Evolutionary conservation across 176 grass and related monocot species (phyloP).

Genomic region (Carex cristatella): DNA sequence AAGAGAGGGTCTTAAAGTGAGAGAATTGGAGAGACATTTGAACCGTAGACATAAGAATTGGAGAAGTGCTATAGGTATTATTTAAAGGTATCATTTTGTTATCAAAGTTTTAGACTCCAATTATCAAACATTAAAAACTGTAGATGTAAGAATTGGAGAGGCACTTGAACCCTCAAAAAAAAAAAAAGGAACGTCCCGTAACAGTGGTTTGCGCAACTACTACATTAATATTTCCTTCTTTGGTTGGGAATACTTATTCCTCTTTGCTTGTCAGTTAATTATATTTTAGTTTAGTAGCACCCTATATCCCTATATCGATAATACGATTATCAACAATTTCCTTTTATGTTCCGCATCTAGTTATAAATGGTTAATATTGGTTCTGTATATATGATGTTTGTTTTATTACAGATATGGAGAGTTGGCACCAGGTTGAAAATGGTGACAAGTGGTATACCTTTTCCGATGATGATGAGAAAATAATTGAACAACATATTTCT

Average conservation of each 20-base stretch:
- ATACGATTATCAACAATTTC: background rate
- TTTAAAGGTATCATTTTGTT: background rate
- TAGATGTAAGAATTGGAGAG: background rate
- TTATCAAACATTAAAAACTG: background rate
- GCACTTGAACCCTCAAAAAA: background rate
- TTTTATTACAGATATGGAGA: slow-evolving; percentile 29
- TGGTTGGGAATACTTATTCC: background rate
- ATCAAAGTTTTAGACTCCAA: background rate
- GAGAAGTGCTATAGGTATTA: background rate
- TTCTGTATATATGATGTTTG: background rate
- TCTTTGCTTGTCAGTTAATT: background rate
- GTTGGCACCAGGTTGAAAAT: slow-evolving; percentile 18
- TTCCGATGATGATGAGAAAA: slow-evolving; percentile 38
- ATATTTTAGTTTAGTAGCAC: background rate
- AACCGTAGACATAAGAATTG: too few species aligned
- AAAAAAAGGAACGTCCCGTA: background rate
- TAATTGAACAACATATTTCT: slow-evolving; percentile 31
- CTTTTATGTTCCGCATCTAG: background rate
- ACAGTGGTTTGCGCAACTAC: background rate
- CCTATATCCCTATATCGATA: background rate
- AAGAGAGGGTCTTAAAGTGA: background rate
- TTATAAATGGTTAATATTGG: background rate
- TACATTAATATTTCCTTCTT: background rate
- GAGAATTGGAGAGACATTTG: too few species aligned
- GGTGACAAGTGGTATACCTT: slow-evolving; percentile 43